Conservation (phyloP, 805 yeast genomes). For the Cyberlindnera japonica region DNA sequence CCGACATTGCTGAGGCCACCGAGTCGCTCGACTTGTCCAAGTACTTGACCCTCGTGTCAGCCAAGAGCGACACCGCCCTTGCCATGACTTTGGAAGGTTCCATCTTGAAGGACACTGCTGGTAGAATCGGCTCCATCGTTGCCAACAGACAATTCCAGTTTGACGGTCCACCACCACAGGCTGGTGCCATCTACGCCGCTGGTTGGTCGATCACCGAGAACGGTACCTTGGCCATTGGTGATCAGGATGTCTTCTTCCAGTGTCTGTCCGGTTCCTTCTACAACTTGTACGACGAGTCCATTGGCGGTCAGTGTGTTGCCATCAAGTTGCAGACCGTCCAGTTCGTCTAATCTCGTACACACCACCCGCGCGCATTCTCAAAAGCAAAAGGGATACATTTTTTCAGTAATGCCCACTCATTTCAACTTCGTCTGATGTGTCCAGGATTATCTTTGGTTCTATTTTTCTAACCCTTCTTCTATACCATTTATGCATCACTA, state of each 20-base stretch:
- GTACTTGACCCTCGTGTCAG: constrained; percentile 30
- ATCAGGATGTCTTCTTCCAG: constrained; percentile 59
- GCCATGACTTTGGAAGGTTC: constrained; percentile 50
- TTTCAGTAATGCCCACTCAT: too few relatives aligned
- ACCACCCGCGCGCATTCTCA: background rate
- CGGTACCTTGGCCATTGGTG: constrained; percentile 62
- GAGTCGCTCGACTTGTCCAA: constrained; percentile 9
- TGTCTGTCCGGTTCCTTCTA: constrained; percentile 74
- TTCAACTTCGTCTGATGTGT: background rate
- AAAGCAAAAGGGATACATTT: too few relatives aligned
- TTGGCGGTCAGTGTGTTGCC: constrained; percentile 59
- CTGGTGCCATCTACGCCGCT: constrained; percentile 66
- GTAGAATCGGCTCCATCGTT: constrained; percentile 76
- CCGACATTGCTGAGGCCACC: constrained; percentile 7
- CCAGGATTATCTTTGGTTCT: too few relatives aligned
- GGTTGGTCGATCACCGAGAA: constrained; percentile 59
- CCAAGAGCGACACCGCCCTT: constrained; percentile 47
- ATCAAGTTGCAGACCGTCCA: constrained; percentile 58
- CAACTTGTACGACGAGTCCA: constrained; percentile 66
- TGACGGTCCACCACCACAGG: constrained; percentile 86
- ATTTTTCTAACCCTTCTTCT: too few relatives aligned
- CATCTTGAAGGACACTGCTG: constrained; percentile 52
- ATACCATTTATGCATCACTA: too few relatives aligned
- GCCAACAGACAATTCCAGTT: constrained; percentile 84
- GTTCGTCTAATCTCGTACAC: constrained; percentile 33